Conservation (phyloP, 306 rosid genomes). For the Ormosia emarginata region DNA sequence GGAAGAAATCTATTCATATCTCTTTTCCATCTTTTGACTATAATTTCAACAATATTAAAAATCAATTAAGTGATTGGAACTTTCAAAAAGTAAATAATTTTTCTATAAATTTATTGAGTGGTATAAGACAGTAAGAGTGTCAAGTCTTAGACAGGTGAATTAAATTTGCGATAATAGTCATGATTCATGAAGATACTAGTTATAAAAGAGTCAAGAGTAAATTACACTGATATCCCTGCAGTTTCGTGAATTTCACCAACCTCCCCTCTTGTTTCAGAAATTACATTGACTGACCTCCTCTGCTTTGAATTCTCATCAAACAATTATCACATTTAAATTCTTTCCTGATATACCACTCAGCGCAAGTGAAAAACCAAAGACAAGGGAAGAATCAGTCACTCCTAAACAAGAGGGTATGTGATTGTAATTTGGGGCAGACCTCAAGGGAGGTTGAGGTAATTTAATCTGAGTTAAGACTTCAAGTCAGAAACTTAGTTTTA, state of each 20-base stretch:
- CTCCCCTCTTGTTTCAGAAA: neutral
- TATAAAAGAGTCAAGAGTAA: neutral
- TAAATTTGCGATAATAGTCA: neutral
- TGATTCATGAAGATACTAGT: neutral
- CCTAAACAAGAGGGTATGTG: neutral
- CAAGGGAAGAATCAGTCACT: neutral
- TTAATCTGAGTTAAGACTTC: neutral
- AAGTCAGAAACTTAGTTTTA: conserved; percentile 1
- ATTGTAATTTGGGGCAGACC: neutral
- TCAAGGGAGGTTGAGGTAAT: neutral
- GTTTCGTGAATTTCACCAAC: neutral
- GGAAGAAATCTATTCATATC: conserved; percentile 12
- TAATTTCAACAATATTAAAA: conserved; percentile 11
- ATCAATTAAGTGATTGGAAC: neutral
- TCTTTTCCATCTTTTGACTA: conserved; percentile 5
- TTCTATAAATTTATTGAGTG: no score
- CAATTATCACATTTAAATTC: conserved; percentile 8
- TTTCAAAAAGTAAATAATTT: neutral
- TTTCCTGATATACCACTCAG: conserved; percentile 1
- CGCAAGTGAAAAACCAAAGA: neutral
- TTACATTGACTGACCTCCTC: neutral
- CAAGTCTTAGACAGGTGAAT: neutral
- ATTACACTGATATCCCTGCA: neutral
- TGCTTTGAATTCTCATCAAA: conserved; percentile 3
- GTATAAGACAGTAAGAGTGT: no score